These are phyloP conservation scores for Penicillium goetzii DNA, from an alignment of 495 filamentous ascomycete genomes.

Conservation along the genomic window DNA sequence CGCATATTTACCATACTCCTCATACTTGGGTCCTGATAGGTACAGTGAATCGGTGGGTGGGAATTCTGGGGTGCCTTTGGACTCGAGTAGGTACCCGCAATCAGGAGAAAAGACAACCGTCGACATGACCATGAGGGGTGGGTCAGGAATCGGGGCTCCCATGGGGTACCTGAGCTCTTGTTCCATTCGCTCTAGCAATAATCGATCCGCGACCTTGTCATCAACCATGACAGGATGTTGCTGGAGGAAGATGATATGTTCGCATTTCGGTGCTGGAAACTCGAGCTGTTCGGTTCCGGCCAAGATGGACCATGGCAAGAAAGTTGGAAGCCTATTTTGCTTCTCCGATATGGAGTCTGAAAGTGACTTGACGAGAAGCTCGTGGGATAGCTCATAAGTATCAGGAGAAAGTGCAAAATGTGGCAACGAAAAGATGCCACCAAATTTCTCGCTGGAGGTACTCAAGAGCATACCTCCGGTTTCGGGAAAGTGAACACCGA, in stretches of 20 bases:
- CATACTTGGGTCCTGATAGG: slow-evolving; percentile 76
- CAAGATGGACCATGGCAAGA: slow-evolving; percentile 68
- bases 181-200: slow-evolving; percentile 70
- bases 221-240: slow-evolving; percentile 63
- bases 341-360: slow-evolving; percentile 62
- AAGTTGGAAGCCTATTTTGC: slow-evolving; percentile 54
- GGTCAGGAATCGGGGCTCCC: slow-evolving; percentile 69
- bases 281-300: slow-evolving; percentile 57
- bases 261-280: slow-evolving; percentile 75
- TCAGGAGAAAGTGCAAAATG: slow-evolving; percentile 72
- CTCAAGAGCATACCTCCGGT: slow-evolving; percentile 76
- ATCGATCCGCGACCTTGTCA: slow-evolving; percentile 36
- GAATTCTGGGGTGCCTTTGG: slow-evolving; percentile 77
- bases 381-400: slow-evolving; percentile 67
- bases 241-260: slow-evolving; percentile 86
- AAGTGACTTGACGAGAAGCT: slow-evolving; percentile 71
- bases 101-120: slow-evolving; percentile 90
- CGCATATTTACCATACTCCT: slow-evolving; percentile 68
- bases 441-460: slow-evolving; percentile 90
- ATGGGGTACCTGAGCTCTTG: slow-evolving; percentile 82
- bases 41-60: slow-evolving; percentile 66
- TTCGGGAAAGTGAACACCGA: slow-evolving; percentile 81
- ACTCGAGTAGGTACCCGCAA: slow-evolving; percentile 89
- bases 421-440: slow-evolving; percentile 84
- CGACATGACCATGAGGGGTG: slow-evolving; percentile 78